phyloP scores from a whole-genome alignment of 306 rosid genomes.

The Senna tora region DNA sequence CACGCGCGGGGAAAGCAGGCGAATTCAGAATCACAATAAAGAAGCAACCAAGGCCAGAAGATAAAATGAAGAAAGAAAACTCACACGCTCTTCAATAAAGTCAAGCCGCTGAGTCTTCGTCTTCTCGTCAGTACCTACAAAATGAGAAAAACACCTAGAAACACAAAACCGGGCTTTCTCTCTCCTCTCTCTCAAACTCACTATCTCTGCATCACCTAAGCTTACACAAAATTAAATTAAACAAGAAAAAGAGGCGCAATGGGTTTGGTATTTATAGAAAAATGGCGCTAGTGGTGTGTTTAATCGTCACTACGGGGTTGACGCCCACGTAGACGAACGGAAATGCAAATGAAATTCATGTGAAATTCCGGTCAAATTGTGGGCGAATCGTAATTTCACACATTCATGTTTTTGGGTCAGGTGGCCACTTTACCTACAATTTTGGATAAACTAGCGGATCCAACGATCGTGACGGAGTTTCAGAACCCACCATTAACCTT shows the following conservation, averaged over 20 bases:
- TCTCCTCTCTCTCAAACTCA: constrained; percentile 13
- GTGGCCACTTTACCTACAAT: constrained; percentile 31
- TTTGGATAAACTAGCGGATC: constrained; percentile 31
- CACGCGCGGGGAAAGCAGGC: not conserved
- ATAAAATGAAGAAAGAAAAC: constrained; percentile 16
- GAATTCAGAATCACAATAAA: not conserved
- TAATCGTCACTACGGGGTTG: constrained; percentile 24
- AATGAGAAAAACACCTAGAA: not conserved
- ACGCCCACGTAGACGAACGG: constrained; percentile 20
- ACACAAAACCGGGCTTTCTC: constrained; percentile 21
- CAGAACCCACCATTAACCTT: not conserved
- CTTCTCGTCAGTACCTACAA: constrained; percentile 17
- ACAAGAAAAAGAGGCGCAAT: not conserved
- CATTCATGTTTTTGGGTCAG: not conserved
- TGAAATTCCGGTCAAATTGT: constrained; percentile 35
- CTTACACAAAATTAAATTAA: constrained; percentile 4
- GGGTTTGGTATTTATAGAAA: constrained; percentile 44
- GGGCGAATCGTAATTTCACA: constrained; percentile 12
- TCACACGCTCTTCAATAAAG: constrained; percentile 34
- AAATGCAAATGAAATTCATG: constrained; percentile 20
- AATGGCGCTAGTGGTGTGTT: not conserved
- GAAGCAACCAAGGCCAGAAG: constrained; percentile 13
- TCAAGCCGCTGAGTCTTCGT: constrained; percentile 11
- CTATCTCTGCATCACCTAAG: constrained; percentile 17
- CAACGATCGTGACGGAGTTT: constrained; percentile 20